A percentile compares a stretch with the other conserved stretches of the same genome.
phyloP scores from a whole-genome alignment of 805 yeast species.

The Saccharomycopsis sp. region DNA sequence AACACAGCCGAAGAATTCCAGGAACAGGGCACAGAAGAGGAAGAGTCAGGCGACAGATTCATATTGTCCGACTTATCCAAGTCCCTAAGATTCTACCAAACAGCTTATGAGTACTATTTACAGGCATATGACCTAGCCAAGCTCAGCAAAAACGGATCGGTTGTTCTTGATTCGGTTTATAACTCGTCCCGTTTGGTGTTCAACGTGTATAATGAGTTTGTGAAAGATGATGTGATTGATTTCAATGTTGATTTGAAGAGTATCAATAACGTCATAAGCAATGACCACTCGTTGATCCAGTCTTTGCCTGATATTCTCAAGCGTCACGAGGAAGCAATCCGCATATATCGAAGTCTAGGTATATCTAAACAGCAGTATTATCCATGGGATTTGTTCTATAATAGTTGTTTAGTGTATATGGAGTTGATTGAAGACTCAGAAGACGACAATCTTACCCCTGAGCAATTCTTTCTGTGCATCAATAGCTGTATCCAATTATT shows the following conservation, averaged over 20 bases:
- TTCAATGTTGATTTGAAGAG: slow-evolving; percentile 28
- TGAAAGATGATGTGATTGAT: slow-evolving; percentile 41
- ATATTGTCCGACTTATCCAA: slow-evolving; percentile 57
- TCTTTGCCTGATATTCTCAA: neutral
- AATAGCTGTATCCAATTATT: slow-evolving; percentile 11
- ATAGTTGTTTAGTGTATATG: slow-evolving; percentile 19
- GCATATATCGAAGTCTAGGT: neutral
- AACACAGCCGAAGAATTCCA: slow-evolving; percentile 46
- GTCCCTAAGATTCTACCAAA: slow-evolving; percentile 56
- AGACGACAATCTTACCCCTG: slow-evolving; percentile 3
- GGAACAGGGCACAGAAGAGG: slow-evolving; percentile 53
- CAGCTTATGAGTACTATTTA: slow-evolving; percentile 42
- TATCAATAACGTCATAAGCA: slow-evolving; percentile 24
- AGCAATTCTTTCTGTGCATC: slow-evolving; percentile 6
- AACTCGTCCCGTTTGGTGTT: slow-evolving; percentile 54
- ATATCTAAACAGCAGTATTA: neutral
- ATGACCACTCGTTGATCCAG: slow-evolving; percentile 4
- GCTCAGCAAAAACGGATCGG: slow-evolving; percentile 4
- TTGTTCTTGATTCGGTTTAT: slow-evolving; percentile 43
- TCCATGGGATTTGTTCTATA: slow-evolving; percentile 21
- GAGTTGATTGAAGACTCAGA: slow-evolving; percentile 18
- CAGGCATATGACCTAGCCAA: slow-evolving; percentile 25
- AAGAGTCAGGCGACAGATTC: slow-evolving; percentile 77
- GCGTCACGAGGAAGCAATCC: neutral
- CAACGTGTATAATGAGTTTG: slow-evolving; percentile 48